Evolutionary conservation across 2,329 filamentous ascomycete genomes (phyloP).

Genomic region (Graphilbum fragrans): DNA sequence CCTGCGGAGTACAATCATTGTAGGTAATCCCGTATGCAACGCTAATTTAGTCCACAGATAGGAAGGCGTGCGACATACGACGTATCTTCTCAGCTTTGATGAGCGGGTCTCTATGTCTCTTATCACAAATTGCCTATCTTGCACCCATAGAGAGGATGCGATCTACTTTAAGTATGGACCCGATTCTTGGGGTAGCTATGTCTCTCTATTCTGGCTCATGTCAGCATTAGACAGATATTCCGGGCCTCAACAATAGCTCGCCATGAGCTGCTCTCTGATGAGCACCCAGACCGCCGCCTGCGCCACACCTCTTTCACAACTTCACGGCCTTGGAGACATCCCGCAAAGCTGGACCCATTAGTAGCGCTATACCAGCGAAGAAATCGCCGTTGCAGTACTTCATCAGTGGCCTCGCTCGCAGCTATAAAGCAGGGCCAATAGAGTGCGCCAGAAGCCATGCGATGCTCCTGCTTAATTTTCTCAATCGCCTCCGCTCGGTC

Average conservation of each 20-base stretch:
- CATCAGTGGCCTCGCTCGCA: neutral
- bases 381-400: neutral
- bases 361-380: neutral
- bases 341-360: neutral
- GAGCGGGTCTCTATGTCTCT: too few relatives aligned
- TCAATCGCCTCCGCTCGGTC: neutral
- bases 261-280: neutral
- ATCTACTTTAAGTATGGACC: too few relatives aligned
- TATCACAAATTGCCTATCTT: too few relatives aligned
- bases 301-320: conserved; percentile 1
- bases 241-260: neutral
- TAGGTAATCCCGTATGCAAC: too few relatives aligned
- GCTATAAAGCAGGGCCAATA: conserved; percentile 1
- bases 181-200: too few relatives aligned
- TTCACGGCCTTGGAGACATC: neutral
- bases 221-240: neutral
- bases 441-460: neutral
- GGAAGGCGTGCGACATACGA: too few relatives aligned
- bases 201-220: too few relatives aligned
- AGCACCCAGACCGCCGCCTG: neutral
- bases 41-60: too few relatives aligned
- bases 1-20: too few relatives aligned
- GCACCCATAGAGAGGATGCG: too few relatives aligned
- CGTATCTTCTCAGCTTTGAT: too few relatives aligned
- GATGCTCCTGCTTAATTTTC: neutral